Percentiles rank a stretch among this genome's conserved stretches.
phyloP scores from a whole-genome alignment of 345 rosid species.

The Microcos paniculata region DNA sequence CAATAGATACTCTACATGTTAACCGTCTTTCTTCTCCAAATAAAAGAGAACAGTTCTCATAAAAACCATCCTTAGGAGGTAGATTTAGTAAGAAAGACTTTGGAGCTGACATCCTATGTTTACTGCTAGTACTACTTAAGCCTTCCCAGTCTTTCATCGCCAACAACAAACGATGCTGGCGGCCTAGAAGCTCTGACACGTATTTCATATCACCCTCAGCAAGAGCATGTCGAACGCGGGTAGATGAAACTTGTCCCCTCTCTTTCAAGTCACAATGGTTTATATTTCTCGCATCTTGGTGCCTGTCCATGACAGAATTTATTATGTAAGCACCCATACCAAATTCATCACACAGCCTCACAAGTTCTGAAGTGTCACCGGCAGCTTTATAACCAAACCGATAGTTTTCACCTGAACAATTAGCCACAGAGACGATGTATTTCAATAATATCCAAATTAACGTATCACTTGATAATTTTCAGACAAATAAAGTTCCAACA shows the following conservation, averaged over 20 bases:
- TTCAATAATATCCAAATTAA: not conserved
- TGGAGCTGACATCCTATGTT: constrained; percentile 43
- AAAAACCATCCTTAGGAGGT: constrained; percentile 71
- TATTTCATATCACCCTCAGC: constrained; percentile 73
- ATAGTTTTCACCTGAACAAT: constrained; percentile 73
- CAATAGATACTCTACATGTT: constrained; percentile 65
- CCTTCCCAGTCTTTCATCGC: constrained; percentile 34
- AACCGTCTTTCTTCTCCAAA: constrained; percentile 36
- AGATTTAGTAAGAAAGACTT: constrained; percentile 66
- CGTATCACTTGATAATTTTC: not conserved
- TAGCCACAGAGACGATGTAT: constrained; percentile 7
- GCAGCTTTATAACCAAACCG: constrained; percentile 91
- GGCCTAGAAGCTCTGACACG: constrained; percentile 85
- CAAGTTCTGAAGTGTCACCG: constrained; percentile 76
- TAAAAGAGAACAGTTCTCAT: constrained; percentile 50
- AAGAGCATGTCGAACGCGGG: constrained; percentile 90
- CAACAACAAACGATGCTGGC: constrained; percentile 70
- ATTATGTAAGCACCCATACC: constrained; percentile 70
- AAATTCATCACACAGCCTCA: constrained; percentile 65
- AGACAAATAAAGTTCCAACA: not conserved
- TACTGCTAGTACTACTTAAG: constrained; percentile 22
- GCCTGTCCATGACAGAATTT: constrained; percentile 86
- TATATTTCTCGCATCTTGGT: constrained; percentile 41
- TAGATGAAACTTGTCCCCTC: constrained; percentile 91
- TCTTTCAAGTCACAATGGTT: constrained; percentile 52